Evolutionary conservation across 306 rosid genomes (phyloP).

Genomic region (Vigna angularis): DNA sequence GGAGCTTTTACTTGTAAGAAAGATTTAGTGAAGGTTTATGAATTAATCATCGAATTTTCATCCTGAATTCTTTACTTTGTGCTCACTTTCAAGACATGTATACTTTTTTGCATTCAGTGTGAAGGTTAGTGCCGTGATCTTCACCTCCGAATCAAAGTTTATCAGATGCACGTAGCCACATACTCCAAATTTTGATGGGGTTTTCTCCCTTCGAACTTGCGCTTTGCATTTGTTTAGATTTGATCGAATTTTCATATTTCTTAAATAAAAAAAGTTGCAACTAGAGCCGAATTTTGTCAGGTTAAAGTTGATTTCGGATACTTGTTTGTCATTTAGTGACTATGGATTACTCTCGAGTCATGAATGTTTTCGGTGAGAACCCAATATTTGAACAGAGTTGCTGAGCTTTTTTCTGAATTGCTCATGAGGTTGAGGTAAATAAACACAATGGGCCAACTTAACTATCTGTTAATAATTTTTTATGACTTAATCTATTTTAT

Average conservation of each 20-base stretch:
- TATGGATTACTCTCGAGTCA: too few relatives aligned
- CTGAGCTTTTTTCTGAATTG: too few relatives aligned
- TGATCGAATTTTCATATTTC: neutral
- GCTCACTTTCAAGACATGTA: neutral
- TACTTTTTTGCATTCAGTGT: conserved; percentile 16
- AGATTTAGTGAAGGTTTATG: conserved; percentile 1
- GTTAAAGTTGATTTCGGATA: neutral
- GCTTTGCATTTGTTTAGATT: conserved; percentile 12
- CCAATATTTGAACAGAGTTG: too few relatives aligned
- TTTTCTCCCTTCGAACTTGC: neutral
- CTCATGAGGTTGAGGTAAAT: too few relatives aligned
- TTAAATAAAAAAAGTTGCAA: neutral
- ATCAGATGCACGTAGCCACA: too few relatives aligned
- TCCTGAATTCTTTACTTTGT: conserved; percentile 15
- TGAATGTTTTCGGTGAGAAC: too few relatives aligned
- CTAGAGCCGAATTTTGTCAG: neutral
- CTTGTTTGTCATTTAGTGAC: neutral
- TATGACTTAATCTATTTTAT: too few relatives aligned
- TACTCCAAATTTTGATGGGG: too few relatives aligned
- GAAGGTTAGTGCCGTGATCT: neutral
- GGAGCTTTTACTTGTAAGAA: conserved; percentile 39
- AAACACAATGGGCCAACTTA: too few relatives aligned
- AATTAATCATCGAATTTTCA: conserved; percentile 34
- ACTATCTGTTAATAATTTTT: too few relatives aligned
- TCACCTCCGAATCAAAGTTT: neutral